phyloP scores from a whole-genome alignment of 306 rosid genomes.

The Quercus variabilis region DNA sequence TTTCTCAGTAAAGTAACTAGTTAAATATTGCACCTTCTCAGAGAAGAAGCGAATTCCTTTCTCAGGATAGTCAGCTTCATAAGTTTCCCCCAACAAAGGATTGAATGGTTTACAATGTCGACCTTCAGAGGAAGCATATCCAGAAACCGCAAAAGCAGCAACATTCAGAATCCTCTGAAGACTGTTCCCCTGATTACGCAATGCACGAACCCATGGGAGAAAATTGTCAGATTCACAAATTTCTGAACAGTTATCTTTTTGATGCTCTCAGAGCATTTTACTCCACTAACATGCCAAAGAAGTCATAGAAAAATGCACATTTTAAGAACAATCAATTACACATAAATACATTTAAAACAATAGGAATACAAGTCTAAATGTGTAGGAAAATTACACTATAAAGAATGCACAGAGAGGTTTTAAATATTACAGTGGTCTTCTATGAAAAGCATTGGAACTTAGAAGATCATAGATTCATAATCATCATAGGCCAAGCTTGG shows the following conservation, averaged over 20 bases:
- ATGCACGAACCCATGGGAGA: constrained; percentile 5
- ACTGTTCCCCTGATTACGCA: constrained; percentile 72
- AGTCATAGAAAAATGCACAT: neutral
- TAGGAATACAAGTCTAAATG: neutral
- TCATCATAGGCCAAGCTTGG: neutral
- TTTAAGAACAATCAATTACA: neutral
- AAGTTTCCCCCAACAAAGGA: constrained; percentile 97
- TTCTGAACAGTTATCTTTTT: neutral
- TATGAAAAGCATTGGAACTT: neutral
- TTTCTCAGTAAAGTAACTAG: constrained; percentile 84
- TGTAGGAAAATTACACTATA: neutral
- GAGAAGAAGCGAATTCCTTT: constrained; percentile 95
- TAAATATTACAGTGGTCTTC: neutral
- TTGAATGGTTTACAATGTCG: constrained; percentile 97
- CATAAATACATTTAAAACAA: neutral
- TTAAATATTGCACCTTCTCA: constrained; percentile 67
- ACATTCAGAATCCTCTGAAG: constrained; percentile 77
- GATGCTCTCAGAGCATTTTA: neutral
- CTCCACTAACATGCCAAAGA: neutral
- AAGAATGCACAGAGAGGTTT: neutral
- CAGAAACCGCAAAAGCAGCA: constrained; percentile 98
- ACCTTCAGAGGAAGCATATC: constrained; percentile 95
- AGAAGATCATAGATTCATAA: neutral
- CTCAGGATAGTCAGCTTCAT: constrained; percentile 91
- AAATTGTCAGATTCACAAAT: constrained; percentile 7